phyloP scores from a whole-genome alignment of 2,329 filamentous ascomycete genomes.

The Hymenoscyphus linearis region DNA sequence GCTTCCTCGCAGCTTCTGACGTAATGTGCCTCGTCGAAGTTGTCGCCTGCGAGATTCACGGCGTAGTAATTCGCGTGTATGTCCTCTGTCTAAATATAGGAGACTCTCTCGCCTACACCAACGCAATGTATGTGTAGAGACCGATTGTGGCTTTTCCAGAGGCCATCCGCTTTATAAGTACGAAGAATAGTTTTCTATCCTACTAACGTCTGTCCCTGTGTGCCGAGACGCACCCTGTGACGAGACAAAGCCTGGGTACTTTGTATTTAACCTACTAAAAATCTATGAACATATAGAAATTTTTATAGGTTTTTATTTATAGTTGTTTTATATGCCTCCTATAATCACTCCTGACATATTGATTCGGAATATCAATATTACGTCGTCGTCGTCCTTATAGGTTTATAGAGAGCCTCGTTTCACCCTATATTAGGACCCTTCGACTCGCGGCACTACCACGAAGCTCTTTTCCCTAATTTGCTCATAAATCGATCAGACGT shows the following conservation, averaged over 20 bases:
- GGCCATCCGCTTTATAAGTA: no score
- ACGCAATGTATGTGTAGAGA: no score
- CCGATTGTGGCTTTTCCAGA: no score
- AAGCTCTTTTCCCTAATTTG: conserved; percentile 5
- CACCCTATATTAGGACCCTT: neutral
- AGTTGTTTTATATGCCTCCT: conserved; percentile 1
- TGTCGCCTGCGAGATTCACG: no score
- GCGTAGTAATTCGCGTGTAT: no score
- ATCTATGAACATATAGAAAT: neutral
- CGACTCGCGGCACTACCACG: neutral
- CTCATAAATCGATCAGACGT: conserved; percentile 3
- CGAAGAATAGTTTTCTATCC: no score
- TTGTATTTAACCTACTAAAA: neutral
- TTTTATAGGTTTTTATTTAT: neutral
- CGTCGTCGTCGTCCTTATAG: neutral
- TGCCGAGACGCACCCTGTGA: no score
- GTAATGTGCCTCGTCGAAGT: no score
- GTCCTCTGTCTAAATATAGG: no score
- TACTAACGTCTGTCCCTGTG: conserved; percentile 2
- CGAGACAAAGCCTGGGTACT: neutral
- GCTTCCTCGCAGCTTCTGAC: no score
- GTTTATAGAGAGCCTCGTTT: conserved; percentile 2
- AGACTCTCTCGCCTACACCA: no score
- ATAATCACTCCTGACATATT: no score
- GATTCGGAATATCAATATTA: neutral